These are phyloP conservation scores for Schrenkiella parvula DNA, from an alignment of 345 rosid species.

Conservation along the genomic window DNA sequence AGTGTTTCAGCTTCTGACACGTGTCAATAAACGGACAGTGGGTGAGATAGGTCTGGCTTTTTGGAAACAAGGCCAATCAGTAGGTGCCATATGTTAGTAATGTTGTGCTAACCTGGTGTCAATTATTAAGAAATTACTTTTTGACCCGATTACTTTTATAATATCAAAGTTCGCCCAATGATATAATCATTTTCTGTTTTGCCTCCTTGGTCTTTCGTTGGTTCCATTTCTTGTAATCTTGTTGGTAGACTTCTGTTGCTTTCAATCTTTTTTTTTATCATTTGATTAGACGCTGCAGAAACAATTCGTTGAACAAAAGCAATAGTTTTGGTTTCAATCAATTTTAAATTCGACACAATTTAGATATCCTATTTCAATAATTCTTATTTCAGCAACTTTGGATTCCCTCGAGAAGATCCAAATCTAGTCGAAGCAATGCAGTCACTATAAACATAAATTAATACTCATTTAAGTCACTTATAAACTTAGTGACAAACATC, in stretches of 20 bases:
- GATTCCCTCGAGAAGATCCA: not conserved
- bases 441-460: not conserved
- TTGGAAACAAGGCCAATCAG: conserved; percentile 17
- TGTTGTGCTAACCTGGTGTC: conserved; percentile 45
- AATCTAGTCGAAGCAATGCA: conserved; percentile 1
- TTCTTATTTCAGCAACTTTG: not conserved
- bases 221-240: conserved; percentile 14
- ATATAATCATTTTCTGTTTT: not conserved
- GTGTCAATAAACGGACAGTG: conserved; percentile 29
- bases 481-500: not conserved
- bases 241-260: conserved; percentile 30
- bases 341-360: not conserved
- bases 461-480: no score
- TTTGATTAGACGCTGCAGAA: conserved; percentile 10
- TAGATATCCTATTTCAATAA: not conserved
- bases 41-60: conserved; percentile 30
- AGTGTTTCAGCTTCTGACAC: conserved; percentile 29
- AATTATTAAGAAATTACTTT: conserved; percentile 8
- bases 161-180: not conserved
- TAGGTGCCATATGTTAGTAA: conserved; percentile 29
- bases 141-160: conserved; percentile 8
- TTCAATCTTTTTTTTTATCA: conserved; percentile 5
- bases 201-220: not conserved
- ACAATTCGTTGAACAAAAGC: conserved; percentile 20
- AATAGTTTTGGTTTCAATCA: conserved; percentile 17